Evolutionary conservation across 192 early-diverging fungal species (phyloP).

Genomic region (Coemansia sp.): DNA sequence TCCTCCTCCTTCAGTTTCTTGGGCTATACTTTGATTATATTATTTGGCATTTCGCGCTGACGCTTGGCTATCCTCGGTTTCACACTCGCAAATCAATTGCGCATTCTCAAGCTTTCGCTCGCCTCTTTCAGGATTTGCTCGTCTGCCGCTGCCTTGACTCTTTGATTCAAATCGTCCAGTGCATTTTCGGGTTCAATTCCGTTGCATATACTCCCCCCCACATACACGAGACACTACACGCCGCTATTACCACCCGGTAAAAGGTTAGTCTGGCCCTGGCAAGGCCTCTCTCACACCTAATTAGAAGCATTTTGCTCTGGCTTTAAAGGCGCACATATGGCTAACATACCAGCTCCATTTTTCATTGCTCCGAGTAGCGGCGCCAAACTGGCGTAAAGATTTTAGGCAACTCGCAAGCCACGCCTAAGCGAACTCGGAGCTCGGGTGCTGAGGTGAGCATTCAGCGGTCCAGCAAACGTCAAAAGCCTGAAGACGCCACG

Average conservation of each 20-base stretch:
- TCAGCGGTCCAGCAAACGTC: conserved; percentile 27
- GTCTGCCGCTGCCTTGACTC: too few species aligned
- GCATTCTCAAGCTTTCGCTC: too few species aligned
- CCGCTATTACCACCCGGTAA: conserved; percentile 19
- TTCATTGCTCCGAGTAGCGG: conserved; percentile 8
- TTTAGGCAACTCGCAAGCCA: conserved; percentile 39
- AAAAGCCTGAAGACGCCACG: conserved; percentile 15
- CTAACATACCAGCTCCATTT: not conserved
- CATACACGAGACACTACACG: conserved; percentile 3
- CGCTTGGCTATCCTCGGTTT: too few species aligned
- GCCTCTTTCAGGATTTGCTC: too few species aligned
- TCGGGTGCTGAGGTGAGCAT: conserved; percentile 17
- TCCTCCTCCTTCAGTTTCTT: too few species aligned
- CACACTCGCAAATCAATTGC: too few species aligned
- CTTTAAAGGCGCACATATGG: too few species aligned
- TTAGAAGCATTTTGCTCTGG: too few species aligned
- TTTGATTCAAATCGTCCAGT: not conserved
- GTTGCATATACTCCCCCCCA: not conserved
- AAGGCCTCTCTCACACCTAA: too few species aligned
- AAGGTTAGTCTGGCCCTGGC: conserved; percentile 3
- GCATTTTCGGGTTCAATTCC: too few species aligned
- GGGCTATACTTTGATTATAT: too few species aligned
- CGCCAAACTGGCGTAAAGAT: conserved; percentile 25
- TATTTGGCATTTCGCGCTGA: too few species aligned
- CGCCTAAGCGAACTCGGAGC: conserved; percentile 45